These are phyloP conservation scores for Allodekkera sacchari DNA, from an alignment of 805 yeast genomes.

Conservation along the genomic window DNA sequence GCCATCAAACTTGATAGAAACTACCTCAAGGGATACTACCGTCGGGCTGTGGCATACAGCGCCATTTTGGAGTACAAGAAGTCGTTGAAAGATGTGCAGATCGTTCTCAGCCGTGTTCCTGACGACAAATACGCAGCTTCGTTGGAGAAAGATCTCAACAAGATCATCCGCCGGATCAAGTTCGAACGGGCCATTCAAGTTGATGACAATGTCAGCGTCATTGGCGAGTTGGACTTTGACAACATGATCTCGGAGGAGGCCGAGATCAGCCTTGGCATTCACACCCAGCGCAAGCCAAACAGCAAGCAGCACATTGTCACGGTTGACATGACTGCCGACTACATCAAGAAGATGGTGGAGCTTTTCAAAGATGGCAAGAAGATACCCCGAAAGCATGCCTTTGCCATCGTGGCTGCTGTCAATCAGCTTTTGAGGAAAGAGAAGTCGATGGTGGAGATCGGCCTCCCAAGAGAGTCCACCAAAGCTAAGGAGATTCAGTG, in stretches of 20 bases:
- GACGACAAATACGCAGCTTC: conserved; percentile 58
- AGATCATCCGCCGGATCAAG: conserved; percentile 60
- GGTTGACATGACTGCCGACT: conserved; percentile 40
- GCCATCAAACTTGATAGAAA: conserved; percentile 61
- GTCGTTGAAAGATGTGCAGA: conserved; percentile 62
- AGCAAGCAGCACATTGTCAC: conserved; percentile 1
- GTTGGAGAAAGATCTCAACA: conserved; percentile 54
- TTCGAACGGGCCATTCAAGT: conserved; percentile 83
- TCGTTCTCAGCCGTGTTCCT: conserved; percentile 55
- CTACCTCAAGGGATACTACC: conserved; percentile 74
- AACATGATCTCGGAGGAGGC: conserved; percentile 41
- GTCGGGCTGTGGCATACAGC: conserved; percentile 76
- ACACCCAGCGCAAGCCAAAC: conserved; percentile 12
- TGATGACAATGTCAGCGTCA: conserved; percentile 45
- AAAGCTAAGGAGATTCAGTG: conserved; percentile 26
- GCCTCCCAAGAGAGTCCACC: conserved; percentile 22
- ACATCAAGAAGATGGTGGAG: conserved; percentile 57
- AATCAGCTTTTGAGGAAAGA: conserved; percentile 57
- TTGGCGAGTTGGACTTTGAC: conserved; percentile 40
- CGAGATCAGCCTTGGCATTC: conserved; percentile 48
- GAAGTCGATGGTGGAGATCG: conserved; percentile 68
- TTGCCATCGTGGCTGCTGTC: conserved; percentile 70
- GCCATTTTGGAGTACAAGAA: conserved; percentile 70
- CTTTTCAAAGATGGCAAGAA: conserved; percentile 66
- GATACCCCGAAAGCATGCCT: conserved; percentile 75